Evolutionary conservation across 176 grass and related monocot genomes (phyloP).

Genomic region (Oryza meridionalis): DNA sequence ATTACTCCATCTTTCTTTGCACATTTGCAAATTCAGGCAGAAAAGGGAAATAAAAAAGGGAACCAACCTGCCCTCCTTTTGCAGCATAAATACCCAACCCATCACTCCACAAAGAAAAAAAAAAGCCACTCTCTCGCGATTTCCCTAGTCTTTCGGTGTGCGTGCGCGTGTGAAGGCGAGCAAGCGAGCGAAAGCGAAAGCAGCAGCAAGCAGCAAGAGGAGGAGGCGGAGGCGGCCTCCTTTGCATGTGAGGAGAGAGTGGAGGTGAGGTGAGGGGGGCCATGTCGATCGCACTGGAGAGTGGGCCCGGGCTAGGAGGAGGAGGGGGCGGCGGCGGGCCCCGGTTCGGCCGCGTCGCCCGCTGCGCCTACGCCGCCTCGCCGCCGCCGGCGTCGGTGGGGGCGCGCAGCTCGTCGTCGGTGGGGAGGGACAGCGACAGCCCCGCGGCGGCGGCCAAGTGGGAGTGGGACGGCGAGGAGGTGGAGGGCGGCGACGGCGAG

Average conservation of each 20-base stretch:
- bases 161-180: slow-evolving; percentile 46
- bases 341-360: slow-evolving; percentile 39
- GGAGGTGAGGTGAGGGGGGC: slow-evolving; percentile 1
- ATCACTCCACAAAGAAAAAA: neutral
- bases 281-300: slow-evolving; percentile 81
- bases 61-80: neutral
- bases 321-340: slow-evolving; percentile 11
- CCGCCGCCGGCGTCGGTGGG: slow-evolving; percentile 44
- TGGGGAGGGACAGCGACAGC: slow-evolving; percentile 66
- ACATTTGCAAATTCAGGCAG: neutral
- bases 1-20: neutral
- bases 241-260: slow-evolving; percentile 41
- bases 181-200: slow-evolving; percentile 29
- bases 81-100: slow-evolving; percentile 21
- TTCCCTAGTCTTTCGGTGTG: slow-evolving; percentile 3
- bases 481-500: slow-evolving; percentile 73
- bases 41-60: neutral
- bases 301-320: slow-evolving; percentile 33
- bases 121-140: neutral
- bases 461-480: slow-evolving; percentile 69
- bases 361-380: slow-evolving; percentile 53
- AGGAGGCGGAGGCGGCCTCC: slow-evolving; percentile 25
- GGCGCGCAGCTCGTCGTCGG: slow-evolving; percentile 55
- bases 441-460: slow-evolving; percentile 51
- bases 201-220: neutral